Conservation (phyloP, 495 filamentous ascomycete genomes). For the Talaromyces thailandensis region DNA sequence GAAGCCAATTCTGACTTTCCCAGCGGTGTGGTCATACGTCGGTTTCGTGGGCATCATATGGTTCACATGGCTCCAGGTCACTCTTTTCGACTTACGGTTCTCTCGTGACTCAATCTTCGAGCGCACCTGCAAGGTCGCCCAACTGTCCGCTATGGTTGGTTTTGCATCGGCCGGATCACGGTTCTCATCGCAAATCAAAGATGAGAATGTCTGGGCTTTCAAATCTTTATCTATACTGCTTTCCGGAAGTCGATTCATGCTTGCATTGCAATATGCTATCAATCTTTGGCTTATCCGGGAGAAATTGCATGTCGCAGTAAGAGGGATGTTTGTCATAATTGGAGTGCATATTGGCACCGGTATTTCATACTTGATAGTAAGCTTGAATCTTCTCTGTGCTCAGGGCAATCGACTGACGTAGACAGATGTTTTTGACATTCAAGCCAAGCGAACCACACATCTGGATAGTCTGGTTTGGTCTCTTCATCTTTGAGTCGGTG, state of each 20-base stretch:
- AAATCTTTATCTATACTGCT: conserved; percentile 46
- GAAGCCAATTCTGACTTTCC: neutral
- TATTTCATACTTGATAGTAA: conserved; percentile 42
- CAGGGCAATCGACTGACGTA: neutral
- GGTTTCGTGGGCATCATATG: conserved; percentile 61
- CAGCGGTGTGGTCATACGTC: conserved; percentile 42
- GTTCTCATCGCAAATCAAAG: conserved; percentile 39
- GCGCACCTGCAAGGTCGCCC: conserved; percentile 51
- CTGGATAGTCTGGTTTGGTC: conserved; percentile 52
- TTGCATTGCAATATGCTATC: conserved; percentile 49
- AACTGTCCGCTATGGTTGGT: conserved; percentile 55
- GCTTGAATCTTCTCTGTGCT: conserved; percentile 13
- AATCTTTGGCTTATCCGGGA: conserved; percentile 34
- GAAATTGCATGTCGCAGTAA: conserved; percentile 23
- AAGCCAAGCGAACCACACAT: conserved; percentile 18
- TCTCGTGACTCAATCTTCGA: conserved; percentile 58
- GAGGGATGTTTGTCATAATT: conserved; percentile 29
- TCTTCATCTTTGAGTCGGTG: conserved; percentile 46
- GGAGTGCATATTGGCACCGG: conserved; percentile 31
- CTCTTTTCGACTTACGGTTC: conserved; percentile 62
- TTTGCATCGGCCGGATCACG: conserved; percentile 53
- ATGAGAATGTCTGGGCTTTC: conserved; percentile 34
- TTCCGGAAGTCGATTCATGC: conserved; percentile 47
- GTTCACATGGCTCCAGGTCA: conserved; percentile 65
- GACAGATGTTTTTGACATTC: conserved; percentile 33